These are phyloP conservation scores for Albizia julibrissin DNA, from an alignment of 306 rosid species.

Conservation along the genomic window DNA sequence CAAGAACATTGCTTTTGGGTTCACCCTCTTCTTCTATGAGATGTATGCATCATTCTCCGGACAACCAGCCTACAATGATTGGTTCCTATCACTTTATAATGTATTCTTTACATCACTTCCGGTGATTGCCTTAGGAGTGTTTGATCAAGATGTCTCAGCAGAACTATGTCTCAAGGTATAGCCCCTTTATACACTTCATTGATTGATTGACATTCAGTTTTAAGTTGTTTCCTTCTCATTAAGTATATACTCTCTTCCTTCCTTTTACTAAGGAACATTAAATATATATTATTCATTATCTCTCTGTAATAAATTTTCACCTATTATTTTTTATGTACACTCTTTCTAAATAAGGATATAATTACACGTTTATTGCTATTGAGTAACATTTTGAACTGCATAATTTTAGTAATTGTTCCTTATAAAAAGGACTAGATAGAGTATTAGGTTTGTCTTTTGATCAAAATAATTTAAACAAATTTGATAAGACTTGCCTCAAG, in stretches of 20 bases:
- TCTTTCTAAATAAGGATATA: too few relatives aligned
- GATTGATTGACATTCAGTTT: background rate
- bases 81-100: slow-evolving; percentile 82
- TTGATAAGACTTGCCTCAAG: background rate
- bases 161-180: slow-evolving; percentile 79
- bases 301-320: too few relatives aligned
- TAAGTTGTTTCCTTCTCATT: background rate
- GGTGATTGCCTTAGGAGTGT: slow-evolving; percentile 92
- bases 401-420: too few relatives aligned
- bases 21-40: slow-evolving; percentile 85
- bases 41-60: slow-evolving; percentile 88
- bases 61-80: slow-evolving; percentile 81
- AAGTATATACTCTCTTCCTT: too few relatives aligned
- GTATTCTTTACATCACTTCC: slow-evolving; percentile 99
- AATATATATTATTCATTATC: too few relatives aligned
- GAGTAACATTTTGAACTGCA: too few relatives aligned
- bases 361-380: too few relatives aligned
- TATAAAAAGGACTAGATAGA: too few relatives aligned
- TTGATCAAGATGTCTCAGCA: slow-evolving; percentile 90
- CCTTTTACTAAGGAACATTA: too few relatives aligned
- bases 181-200: background rate
- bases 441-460: too few relatives aligned
- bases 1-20: slow-evolving; percentile 90
- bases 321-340: too few relatives aligned
- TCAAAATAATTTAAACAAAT: too few relatives aligned